phyloP scores from a whole-genome alignment of 495 filamentous ascomycete genomes.

The Penicillium samsonianum region DNA sequence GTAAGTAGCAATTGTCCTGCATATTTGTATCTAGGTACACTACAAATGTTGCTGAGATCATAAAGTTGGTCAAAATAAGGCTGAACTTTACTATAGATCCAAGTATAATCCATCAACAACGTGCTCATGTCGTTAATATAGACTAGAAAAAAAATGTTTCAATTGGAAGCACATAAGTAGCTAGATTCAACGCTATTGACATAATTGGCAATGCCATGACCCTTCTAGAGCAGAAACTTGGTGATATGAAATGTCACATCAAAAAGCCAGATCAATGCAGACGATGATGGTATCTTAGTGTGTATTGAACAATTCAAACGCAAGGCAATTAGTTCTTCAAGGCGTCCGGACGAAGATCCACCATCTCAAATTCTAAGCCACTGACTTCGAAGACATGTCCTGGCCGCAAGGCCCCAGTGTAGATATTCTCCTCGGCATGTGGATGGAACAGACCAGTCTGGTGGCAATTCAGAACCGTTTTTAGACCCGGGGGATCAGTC shows the following conservation, averaged over 20 bases:
- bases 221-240: neutral
- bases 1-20: neutral
- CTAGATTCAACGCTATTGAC: neutral
- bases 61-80: neutral
- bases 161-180: conserved; percentile 1
- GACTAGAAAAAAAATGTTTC: neutral
- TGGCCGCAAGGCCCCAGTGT: conserved; percentile 76
- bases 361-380: conserved; percentile 72
- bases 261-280: conserved; percentile 1
- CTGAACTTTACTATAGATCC: neutral
- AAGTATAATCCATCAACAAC: neutral
- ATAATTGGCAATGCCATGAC: neutral
- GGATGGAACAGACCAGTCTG: conserved; percentile 82
- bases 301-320: conserved; percentile 10
- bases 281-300: conserved; percentile 26
- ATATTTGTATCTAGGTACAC: neutral
- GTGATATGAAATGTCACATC: neutral
- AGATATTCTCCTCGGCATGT: conserved; percentile 69
- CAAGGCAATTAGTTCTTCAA: conserved; percentile 14
- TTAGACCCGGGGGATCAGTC: conserved; percentile 87
- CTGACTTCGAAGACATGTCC: conserved; percentile 85
- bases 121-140: neutral
- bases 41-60: neutral
- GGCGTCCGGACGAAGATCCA: conserved; percentile 67
- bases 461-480: conserved; percentile 72